Evolutionary conservation across 768 basidiomycete species (phyloP), one percentile per base, ranked within the genome.

Genomic region (Sutorius australiensis): DNA sequence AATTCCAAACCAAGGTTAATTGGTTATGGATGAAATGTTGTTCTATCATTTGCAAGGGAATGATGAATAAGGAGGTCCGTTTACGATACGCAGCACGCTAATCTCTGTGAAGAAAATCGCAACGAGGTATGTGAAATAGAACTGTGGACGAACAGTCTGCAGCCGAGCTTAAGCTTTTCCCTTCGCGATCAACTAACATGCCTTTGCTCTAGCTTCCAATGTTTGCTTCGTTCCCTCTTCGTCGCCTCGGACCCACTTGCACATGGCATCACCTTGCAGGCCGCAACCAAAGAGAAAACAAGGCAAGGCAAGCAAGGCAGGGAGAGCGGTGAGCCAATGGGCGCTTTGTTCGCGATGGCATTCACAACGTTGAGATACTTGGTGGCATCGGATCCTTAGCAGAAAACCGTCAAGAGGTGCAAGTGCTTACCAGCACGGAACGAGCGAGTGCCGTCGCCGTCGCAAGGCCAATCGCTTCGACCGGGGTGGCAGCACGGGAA

Each of bases 221-320:
- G 72, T 64, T 24, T 64, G 61, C 59, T 73, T 74, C 27, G 74
- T 70, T 28, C 66, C 70, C 31, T 63, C 54, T 51, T 76, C 70
- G 38, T 81, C 79, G 3, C 78, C 78, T 51, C 58, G 67, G 19
- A 72, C 71, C 77, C 78, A 81, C 50, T 69, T 62, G 48, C 70
- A 66, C 68, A 78, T 73, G 9, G 78, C 75, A 13, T 78, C 76
- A 2, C 77, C 75, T 63, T 82, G 81, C 27, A 81, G 58, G 10
- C 76, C 77, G 24, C 77, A 59, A 31, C 80, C 77, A 65, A 77
- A 81, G 27, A 78, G 78, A 82, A 80, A 3, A 74, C 72, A 36
- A 80, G 58, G 21, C 67, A 68, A n/a, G 75, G 78, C 8, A 80
- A 65, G 7, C 74, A 68, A 14, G 67, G 59, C 44, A 78, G 67